Base-by-base conservation (phyloP, 306 rosid genomes). In the Castanea sativa region DNA sequence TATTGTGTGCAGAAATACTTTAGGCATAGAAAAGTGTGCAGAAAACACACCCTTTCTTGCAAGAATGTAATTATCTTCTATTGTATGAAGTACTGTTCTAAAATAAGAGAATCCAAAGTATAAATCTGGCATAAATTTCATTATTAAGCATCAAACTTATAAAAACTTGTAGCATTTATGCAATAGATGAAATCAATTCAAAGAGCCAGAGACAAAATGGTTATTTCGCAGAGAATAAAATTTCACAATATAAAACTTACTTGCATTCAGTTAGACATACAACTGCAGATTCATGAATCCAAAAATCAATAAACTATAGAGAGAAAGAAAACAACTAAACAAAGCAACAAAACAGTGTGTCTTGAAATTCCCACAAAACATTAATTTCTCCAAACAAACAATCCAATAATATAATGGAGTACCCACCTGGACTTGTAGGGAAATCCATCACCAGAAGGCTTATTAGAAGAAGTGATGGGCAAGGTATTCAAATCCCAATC, bases 401-500 rank as follows among this genome's bases (percentile, higher is more conserved):
- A 35, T 58, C 29, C 64, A 58, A 58, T 58, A n/a, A 58, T 9
- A 27, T 13, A 75, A 52, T 64, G 5, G 25, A 74, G 35, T 70
- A 91, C 77, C 55, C 76, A 93, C 99, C 97, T 93, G 86, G 99
- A 93, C 71, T 91, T 89, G 23, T 93, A 77, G 86, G 86, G 78
- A 68, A 80, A 60, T 51, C 83, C 92, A 77, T 90, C 94, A 41
- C 74, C 65, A 43, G 91, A 80, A 82, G 91, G 83, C 41, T 89
- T 80, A 11, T 88, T 78, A 14, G 92, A 90, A 64, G 91, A 85
- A 73, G 97, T 91, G 80, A 96, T 88, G 82, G 99, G 91, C 80
- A 96, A 80, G 5, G 85, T 73, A 79, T 89, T 89, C 79, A 96
- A 85, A 85, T 87, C 97, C 99, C 92, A 96, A 76, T 91, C 93